Evolutionary conservation across 352 stramenopile species (phyloP), one percentile per base, ranked within the genome.

Genomic region (Blastocystis sp.): DNA sequence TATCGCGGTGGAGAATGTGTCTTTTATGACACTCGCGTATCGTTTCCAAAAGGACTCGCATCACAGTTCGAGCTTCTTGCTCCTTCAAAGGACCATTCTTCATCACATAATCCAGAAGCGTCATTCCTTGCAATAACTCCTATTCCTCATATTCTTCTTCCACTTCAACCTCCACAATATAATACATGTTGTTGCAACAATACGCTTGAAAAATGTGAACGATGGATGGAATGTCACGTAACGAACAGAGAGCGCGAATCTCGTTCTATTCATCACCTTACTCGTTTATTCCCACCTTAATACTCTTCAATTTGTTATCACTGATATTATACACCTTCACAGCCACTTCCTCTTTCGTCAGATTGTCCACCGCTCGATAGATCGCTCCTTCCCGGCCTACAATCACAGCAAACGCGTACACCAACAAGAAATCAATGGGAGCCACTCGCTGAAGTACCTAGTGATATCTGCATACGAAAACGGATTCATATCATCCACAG

Each of bases 11-110:
- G 1, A 49, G 11, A 21, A 75, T 54, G 3, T 21, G 18, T 34
- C 18, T 14, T 11, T 29, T 34, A 34, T 53, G 29, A 51, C 51
- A 59, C 32, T 53, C 36, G 4, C 48, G 18, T 11, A 75, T 34
- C 36, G 42, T 32, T 34, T 40, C 32, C 4, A 75, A 32, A 0
- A 75, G 27, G n/a, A 49, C 24, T 18, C 40, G 9, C 21, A 75
- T 51, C 4, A 75, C 63, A 11, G 21, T 53, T 0, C 63, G 34
- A 3, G 36, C 63, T 34, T 46, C 29, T 53, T 49, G 7, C n/a
- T 75, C 63, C 18, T n/a, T 56, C n/a, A 75, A 51, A 56, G 63
- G 63, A 48, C 63, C 63, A n/a, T 75, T 6, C 36, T 75, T 48
- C 24, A 56, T 16, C 7, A 75, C 32, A n/a, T 53, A 75, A 9